A percentile compares a stretch with the other conserved stretches of the same genome.
Conservation (phyloP, 345 rosid species). For the Populus simonii region DNA sequence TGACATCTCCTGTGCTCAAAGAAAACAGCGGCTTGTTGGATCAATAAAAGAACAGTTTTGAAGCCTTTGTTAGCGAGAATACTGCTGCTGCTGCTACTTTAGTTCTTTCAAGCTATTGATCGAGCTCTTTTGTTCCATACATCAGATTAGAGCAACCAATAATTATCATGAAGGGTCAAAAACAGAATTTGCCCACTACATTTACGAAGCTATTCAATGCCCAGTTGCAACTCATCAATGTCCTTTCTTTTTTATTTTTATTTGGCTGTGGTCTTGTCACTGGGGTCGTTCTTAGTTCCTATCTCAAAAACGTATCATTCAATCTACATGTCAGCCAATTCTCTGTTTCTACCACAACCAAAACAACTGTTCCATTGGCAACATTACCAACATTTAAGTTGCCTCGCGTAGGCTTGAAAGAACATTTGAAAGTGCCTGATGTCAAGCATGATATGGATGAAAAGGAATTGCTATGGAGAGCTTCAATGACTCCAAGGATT, state of each 20-base stretch:
- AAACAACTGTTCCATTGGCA: neutral
- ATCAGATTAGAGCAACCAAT: neutral
- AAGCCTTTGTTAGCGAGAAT: neutral
- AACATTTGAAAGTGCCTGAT: slow-evolving; percentile 32
- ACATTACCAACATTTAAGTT: neutral
- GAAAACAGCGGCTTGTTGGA: slow-evolving; percentile 4
- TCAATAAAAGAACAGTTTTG: slow-evolving; percentile 1
- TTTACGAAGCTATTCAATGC: slow-evolving; percentile 1
- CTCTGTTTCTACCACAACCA: slow-evolving; percentile 1
- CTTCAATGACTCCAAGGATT: slow-evolving; percentile 41
- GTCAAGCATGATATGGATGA: slow-evolving; percentile 58
- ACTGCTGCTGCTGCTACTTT: neutral
- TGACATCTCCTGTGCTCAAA: slow-evolving; percentile 11
- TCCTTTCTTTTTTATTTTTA: slow-evolving; percentile 20
- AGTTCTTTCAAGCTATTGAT: neutral
- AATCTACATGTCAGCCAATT: neutral
- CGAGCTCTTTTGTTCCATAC: neutral
- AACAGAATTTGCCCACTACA: neutral
- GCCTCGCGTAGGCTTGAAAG: slow-evolving; percentile 26
- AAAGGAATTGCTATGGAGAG: slow-evolving; percentile 51
- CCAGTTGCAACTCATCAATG: slow-evolving; percentile 9
- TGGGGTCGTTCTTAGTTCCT: slow-evolving; percentile 22
- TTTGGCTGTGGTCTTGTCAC: slow-evolving; percentile 21
- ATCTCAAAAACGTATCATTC: slow-evolving; percentile 14
- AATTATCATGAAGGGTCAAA: slow-evolving; percentile 14